Evolutionary conservation across 129 eudicot genomes (phyloP).

Genomic region (Glebionis coronaria): DNA sequence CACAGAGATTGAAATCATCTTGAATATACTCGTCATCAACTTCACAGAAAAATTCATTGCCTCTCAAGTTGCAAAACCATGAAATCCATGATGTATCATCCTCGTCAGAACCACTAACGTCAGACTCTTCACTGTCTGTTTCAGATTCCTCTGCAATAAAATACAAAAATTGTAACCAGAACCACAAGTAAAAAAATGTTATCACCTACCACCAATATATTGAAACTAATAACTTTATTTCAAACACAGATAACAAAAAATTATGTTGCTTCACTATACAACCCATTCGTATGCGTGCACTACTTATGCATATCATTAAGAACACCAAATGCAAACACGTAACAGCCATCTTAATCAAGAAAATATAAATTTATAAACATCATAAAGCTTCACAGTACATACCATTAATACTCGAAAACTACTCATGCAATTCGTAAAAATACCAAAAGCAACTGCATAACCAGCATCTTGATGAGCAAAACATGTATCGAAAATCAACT

Average conservation of each 20-base stretch:
- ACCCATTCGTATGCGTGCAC: neutral
- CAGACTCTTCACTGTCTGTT: slow-evolving; percentile 85
- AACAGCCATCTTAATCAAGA: slow-evolving; percentile 1
- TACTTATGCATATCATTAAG: slow-evolving; percentile 1
- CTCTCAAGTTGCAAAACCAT: slow-evolving; percentile 85
- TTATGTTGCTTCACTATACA: neutral
- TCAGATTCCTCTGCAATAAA: slow-evolving; percentile 68
- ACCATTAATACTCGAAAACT: too few relatives aligned
- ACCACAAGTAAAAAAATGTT: neutral
- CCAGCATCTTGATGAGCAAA: too few relatives aligned
- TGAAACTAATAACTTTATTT: neutral
- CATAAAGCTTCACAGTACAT: too few relatives aligned
- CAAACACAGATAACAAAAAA: neutral
- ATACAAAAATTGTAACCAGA: neutral
- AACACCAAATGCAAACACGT: slow-evolving; percentile 1
- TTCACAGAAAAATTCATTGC: slow-evolving; percentile 83
- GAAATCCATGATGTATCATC: slow-evolving; percentile 91
- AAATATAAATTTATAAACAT: neutral
- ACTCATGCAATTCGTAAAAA: too few relatives aligned
- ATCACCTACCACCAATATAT: slow-evolving; percentile 7
- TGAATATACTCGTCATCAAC: slow-evolving; percentile 87
- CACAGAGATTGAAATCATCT: slow-evolving; percentile 81
- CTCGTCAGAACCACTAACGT: slow-evolving; percentile 84
- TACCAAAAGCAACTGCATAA: too few relatives aligned
- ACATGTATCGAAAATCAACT: too few relatives aligned